These are phyloP conservation scores for Tylopilus cervinicoccineus DNA, from an alignment of 768 basidiomycete species.

Conservation along the genomic window DNA sequence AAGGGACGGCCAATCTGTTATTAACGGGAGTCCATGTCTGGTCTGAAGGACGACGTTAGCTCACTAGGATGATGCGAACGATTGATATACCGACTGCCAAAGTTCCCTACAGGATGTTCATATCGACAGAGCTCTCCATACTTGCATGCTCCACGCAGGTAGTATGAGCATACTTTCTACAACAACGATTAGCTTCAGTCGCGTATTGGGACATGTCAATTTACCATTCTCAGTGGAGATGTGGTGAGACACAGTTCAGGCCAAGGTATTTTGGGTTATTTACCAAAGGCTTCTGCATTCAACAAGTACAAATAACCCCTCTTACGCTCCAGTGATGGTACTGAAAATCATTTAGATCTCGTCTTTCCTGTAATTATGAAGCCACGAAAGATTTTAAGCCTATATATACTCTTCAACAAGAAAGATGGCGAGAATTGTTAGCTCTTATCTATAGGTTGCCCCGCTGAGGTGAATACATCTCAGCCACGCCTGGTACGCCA, in stretches of 20 bases:
- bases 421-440: too few relatives aligned
- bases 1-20: constrained; percentile 30
- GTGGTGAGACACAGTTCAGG: not conserved
- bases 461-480: too few relatives aligned
- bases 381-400: too few relatives aligned
- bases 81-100: constrained; percentile 46
- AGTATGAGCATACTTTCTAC: constrained; percentile 60
- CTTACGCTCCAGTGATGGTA: too few relatives aligned
- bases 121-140: constrained; percentile 65
- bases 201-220: not conserved
- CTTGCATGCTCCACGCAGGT: constrained; percentile 57
- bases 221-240: constrained; percentile 16
- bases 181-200: constrained; percentile 1
- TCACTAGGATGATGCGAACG: constrained; percentile 7
- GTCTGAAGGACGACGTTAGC: constrained; percentile 25
- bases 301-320: constrained; percentile 15
- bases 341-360: too few relatives aligned
- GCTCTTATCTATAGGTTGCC: too few relatives aligned
- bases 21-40: constrained; percentile 39
- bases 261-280: constrained; percentile 7
- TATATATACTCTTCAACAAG: too few relatives aligned
- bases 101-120: constrained; percentile 52
- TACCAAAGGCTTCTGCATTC: constrained; percentile 10
- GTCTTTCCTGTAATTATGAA: too few relatives aligned
- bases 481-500: too few relatives aligned